A percentile compares a stretch with the other conserved stretches of the same genome.
These are phyloP conservation scores for Metschnikowia arizonensis DNA, from an alignment of 805 yeast species.

Conservation along the genomic window DNA sequence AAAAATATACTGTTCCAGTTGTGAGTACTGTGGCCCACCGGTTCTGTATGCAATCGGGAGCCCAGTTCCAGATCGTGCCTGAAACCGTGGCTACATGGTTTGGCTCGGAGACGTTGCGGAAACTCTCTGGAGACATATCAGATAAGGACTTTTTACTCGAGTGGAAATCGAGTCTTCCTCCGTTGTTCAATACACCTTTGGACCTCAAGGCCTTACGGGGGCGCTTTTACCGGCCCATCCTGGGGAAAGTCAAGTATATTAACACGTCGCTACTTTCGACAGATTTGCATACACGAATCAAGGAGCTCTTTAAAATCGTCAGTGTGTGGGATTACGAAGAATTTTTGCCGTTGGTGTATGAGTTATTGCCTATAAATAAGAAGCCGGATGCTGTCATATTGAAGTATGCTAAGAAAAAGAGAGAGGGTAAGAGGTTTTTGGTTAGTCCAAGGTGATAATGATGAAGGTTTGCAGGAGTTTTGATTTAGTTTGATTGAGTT, in stretches of 20 bases:
- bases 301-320: conserved; percentile 29
- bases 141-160: conserved; percentile 56
- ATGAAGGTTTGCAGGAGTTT: no score
- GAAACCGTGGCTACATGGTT: conserved; percentile 53
- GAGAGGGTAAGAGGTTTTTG: conserved; percentile 30
- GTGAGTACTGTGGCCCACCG: conserved; percentile 44
- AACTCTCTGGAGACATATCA: conserved; percentile 10
- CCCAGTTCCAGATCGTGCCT: conserved; percentile 39
- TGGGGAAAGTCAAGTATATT: conserved; percentile 49
- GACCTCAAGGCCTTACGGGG: conserved; percentile 56
- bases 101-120: conserved; percentile 50
- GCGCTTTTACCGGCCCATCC: conserved; percentile 44
- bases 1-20: conserved; percentile 34
- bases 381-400: conserved; percentile 36
- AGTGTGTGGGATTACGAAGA: conserved; percentile 40
- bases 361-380: conserved; percentile 32
- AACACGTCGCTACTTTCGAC: conserved; percentile 45
- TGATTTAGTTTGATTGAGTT: no score
- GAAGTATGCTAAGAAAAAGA: conserved; percentile 36
- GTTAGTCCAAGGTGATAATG: conserved; percentile 20
- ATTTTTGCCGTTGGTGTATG: conserved; percentile 31
- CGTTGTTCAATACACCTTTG: conserved; percentile 56
- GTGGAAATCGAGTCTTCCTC: conserved; percentile 63
- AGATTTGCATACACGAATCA: conserved; percentile 25
- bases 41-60: conserved; percentile 22